A percentile compares a stretch with the other conserved stretches of the same genome.
phyloP scores from a whole-genome alignment of 441 rosid genomes.

The Brassica hybrid region DNA sequence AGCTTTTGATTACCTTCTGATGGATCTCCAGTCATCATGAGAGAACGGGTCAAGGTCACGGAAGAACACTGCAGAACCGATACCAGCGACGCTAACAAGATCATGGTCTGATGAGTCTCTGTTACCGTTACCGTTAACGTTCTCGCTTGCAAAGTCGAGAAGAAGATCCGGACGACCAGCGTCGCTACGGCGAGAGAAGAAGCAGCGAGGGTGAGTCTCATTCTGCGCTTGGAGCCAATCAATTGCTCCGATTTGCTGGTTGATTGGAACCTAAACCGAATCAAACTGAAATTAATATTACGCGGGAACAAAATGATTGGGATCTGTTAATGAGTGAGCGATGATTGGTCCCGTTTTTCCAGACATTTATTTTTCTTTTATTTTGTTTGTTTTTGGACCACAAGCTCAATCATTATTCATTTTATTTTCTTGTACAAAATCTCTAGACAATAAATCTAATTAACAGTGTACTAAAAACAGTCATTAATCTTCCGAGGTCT shows the following conservation, averaged over 20 bases:
- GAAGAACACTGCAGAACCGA: constrained; percentile 86
- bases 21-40: constrained; percentile 81
- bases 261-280: constrained; percentile 66
- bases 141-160: constrained; percentile 46
- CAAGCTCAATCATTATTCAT: not conserved
- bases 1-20: constrained; percentile 61
- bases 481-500: not conserved
- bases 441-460: constrained; percentile 13
- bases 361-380: not conserved
- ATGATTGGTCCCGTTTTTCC: not conserved
- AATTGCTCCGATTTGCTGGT: constrained; percentile 69
- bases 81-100: constrained; percentile 76
- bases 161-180: constrained; percentile 43
- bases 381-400: not conserved
- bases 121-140: constrained; percentile 53
- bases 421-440: not conserved
- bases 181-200: constrained; percentile 72
- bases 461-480: not conserved
- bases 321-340: not conserved
- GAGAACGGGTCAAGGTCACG: constrained; percentile 74
- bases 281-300: not conserved
- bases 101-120: constrained; percentile 31
- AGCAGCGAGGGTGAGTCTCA: constrained; percentile 74
- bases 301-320: constrained; percentile 22
- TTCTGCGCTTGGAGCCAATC: constrained; percentile 89